These are phyloP conservation scores for Lentinula guzmanii DNA, from an alignment of 768 basidiomycete genomes.

Conservation along the genomic window DNA sequence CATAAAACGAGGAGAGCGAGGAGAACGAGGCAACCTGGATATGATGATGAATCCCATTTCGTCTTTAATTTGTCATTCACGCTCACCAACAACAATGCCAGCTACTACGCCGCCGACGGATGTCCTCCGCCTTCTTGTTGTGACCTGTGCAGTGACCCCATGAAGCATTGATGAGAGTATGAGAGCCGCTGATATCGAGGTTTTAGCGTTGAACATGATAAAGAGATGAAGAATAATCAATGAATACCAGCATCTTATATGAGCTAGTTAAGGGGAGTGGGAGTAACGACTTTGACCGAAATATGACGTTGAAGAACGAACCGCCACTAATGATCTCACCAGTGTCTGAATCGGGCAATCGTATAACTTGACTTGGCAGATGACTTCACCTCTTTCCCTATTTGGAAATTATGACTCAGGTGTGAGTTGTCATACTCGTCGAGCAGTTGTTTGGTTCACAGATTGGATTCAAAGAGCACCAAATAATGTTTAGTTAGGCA, in stretches of 20 bases:
- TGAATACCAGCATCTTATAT: neutral
- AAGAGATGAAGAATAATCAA: neutral
- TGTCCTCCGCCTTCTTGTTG: neutral
- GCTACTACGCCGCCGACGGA: neutral
- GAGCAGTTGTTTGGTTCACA: too few relatives aligned
- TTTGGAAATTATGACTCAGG: neutral
- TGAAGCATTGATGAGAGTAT: neutral
- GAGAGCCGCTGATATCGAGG: neutral
- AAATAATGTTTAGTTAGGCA: neutral
- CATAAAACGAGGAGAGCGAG: neutral
- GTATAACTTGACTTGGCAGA: too few relatives aligned
- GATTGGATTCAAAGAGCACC: too few relatives aligned
- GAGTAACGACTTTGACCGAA: too few relatives aligned
- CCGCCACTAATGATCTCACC: neutral
- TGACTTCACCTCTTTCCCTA: neutral
- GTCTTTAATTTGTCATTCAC: neutral
- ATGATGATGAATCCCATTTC: neutral
- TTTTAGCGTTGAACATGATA: neutral
- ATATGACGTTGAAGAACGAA: neutral
- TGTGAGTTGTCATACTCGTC: too few relatives aligned
- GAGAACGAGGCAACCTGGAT: neutral
- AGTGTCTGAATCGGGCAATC: neutral
- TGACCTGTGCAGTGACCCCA: neutral
- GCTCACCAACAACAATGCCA: slow-evolving; percentile 4
- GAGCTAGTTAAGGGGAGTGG: neutral